phyloP scores from a whole-genome alignment of 495 filamentous ascomycete species.

The Daldinia decipiens region DNA sequence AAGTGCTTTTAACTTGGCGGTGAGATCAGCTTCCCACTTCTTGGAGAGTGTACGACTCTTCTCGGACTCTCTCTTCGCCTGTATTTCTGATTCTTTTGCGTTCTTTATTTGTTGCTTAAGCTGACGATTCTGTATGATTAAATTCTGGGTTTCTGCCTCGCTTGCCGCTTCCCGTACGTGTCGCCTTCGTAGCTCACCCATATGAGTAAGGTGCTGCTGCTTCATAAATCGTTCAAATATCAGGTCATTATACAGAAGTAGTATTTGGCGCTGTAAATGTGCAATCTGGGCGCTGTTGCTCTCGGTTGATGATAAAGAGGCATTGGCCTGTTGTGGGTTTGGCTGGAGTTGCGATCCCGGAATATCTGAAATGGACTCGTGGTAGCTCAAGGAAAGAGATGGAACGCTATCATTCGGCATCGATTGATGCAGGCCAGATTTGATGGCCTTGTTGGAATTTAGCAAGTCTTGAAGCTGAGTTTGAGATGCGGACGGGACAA shows the following conservation, averaged over 20 bases:
- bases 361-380: conserved; percentile 52
- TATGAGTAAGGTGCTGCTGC: conserved; percentile 77
- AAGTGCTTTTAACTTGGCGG: conserved; percentile 65
- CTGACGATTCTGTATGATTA: conserved; percentile 76
- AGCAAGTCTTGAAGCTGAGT: conserved; percentile 64
- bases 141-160: conserved; percentile 79
- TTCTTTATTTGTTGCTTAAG: conserved; percentile 74
- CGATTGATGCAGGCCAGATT: conserved; percentile 62
- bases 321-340: conserved; percentile 23
- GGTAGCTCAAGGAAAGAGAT: conserved; percentile 57
- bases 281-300: conserved; percentile 58
- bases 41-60: conserved; percentile 71
- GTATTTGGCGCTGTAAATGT: conserved; percentile 70
- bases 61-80: conserved; percentile 71
- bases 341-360: conserved; percentile 33
- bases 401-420: conserved; percentile 61
- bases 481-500: conserved; percentile 56
- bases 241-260: conserved; percentile 76
- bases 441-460: conserved; percentile 61
- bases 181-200: conserved; percentile 73
- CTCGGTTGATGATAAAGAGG: conserved; percentile 23
- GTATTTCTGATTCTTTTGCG: conserved; percentile 68
- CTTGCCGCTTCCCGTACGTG: conserved; percentile 74
- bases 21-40: conserved; percentile 75
- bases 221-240: conserved; percentile 82